Evolutionary conservation across 1,284 basidiomycete species (phyloP).

Genomic region (Vanrija sp.): DNA sequence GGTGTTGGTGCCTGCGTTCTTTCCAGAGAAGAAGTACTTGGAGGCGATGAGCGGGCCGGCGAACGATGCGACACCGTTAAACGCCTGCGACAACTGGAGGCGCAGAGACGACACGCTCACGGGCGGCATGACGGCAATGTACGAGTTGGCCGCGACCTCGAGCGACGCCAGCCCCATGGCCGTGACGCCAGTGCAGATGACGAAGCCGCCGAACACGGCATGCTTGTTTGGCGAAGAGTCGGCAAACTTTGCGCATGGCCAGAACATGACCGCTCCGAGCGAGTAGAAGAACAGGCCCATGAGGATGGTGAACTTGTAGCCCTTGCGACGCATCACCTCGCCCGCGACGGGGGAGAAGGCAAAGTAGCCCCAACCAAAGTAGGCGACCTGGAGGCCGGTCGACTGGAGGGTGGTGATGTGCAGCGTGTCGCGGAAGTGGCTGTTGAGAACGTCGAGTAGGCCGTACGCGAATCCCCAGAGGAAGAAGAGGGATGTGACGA

Average conservation of each 20-base stretch:
- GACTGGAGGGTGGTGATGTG: conserved; percentile 72
- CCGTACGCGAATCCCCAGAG: conserved; percentile 61
- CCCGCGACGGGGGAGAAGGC: conserved; percentile 49
- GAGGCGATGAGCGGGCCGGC: conserved; percentile 75
- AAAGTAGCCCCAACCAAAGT: conserved; percentile 66
- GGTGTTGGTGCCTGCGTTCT: conserved; percentile 59
- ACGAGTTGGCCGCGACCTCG: conserved; percentile 68
- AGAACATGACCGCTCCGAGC: conserved; percentile 71
- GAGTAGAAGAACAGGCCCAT: conserved; percentile 67
- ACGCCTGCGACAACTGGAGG: conserved; percentile 75
- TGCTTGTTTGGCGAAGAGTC: conserved; percentile 40
- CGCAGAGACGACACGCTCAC: conserved; percentile 70
- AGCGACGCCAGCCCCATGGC: conserved; percentile 58
- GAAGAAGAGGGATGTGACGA: conserved; percentile 76
- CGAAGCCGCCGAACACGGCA: conserved; percentile 64
- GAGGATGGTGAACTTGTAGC: conserved; percentile 55
- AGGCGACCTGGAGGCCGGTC: conserved; percentile 77
- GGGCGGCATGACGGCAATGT: conserved; percentile 58
- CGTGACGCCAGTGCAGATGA: conserved; percentile 60
- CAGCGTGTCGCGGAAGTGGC: conserved; percentile 54
- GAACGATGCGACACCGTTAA: conserved; percentile 74
- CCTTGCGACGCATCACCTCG: conserved; percentile 45
- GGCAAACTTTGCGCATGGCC: conserved; percentile 64
- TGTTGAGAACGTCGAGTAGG: conserved; percentile 67
- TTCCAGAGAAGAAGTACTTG: conserved; percentile 66